Evolutionary conservation across 306 rosid species (phyloP), one percentile per base, ranked within the genome.

Genomic region (Quercus variabilis): DNA sequence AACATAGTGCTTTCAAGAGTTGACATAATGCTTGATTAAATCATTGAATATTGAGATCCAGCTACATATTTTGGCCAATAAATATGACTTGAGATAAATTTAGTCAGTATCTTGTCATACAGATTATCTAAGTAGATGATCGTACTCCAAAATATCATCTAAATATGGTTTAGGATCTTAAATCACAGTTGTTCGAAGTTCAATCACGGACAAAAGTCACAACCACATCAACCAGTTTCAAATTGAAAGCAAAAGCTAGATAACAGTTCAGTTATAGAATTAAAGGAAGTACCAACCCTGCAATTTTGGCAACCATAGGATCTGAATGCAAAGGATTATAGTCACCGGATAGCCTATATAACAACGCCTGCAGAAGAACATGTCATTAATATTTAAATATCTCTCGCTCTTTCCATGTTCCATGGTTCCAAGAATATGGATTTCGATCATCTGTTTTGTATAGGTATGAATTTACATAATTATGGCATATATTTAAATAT

Each of bases 251-350:
- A 67, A 59, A 51, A 74, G 56, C 19, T 23, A 18, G 33, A 57
- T 30, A 21, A 78, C 55, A 74, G 30, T 46, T 52, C 52, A 17
- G 65, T 69, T 56, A 25, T 26, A 14, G 51, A 60, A 74, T 74
- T 20, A 57, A 62, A 80, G 70, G 74, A 76, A 83, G 81, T 74
- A 91, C 96, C 56, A 72, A 95, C 99, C 99, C 98, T 5, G 98
- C 98, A 90, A 80, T 83, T 85, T 90, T 91, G 30, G 97, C 98
- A 63, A 95, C 12, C 76, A 64, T 57, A 54, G 98, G 98, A 87
- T 93, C 99, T 31, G 99, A 93, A 86, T 95, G 99, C 74, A 95
- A 90, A 81, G 96, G 99, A 76, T 93, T 95, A 79, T 93, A 84
- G 80, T 95, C 98, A 71, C 99, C 99, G 5, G 97, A 89, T 69